Evolutionary conservation across 208 protist genomes (phyloP), one percentile per base, ranked within the genome.

Genomic region (Balamuthia mandrillaris): DNA sequence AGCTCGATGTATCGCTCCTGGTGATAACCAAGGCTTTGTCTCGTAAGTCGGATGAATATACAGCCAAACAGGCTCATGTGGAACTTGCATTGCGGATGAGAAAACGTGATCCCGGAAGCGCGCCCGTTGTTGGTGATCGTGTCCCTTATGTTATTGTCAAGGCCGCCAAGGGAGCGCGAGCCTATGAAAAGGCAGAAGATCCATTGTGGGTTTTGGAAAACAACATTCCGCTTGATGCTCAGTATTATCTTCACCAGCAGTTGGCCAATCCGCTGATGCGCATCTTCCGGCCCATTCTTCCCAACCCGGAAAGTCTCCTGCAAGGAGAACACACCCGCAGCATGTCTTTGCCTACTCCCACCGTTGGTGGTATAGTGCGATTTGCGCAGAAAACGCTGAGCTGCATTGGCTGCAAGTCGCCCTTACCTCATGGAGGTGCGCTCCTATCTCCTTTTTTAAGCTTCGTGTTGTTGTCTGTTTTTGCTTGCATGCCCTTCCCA

Each of bases 181-280:
- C 96, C 18, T 99, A 98, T 88, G 98, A 99, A 84, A 98, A 98
- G 54, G 96, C 96, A n/a, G 99, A 99, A 93, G 98, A 99, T 90
- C 99, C 99, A 21, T 96, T 99, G 10, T 99, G 98, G 88, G 98
- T 96, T 0, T 88, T 99, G 10, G 93, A 98, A 51, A 93, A 99
- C 65, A 96, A 96, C 79, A 86, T 98, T 9, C 94, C 93, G 10
- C 94, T 99, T 29, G 97, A 99, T 82, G 90, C 91, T 29, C 68
- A 96, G 47, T 97, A 98, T 85, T 99, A 99, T 84, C 86, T 98
- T 0, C 93, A 99, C 51, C 91, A 98, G 87, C 96, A 98, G 92
- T 85, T 99, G 2, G 72, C 77, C 35, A 90, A 93, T 24, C 97
- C 97, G 35, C 78, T 99, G 7, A 18, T 89, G n/a, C 84, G 96